phyloP scores from a whole-genome alignment of 352 stramenopile genomes.

The Globisporangium recalcitrans region DNA sequence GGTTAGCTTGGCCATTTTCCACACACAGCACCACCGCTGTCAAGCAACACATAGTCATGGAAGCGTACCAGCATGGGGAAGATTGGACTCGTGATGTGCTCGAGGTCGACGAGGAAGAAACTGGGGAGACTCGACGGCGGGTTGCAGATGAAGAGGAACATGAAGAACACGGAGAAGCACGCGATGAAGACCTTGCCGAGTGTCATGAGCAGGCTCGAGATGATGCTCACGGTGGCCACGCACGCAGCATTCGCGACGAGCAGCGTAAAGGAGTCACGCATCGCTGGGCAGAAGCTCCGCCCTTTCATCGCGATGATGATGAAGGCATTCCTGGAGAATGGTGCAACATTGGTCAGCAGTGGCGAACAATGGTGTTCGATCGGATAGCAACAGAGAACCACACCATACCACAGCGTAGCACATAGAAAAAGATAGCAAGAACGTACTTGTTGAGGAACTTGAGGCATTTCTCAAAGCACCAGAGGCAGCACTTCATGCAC shows the following conservation, averaged over 20 bases:
- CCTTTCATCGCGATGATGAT: constrained; percentile 89
- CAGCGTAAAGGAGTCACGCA: constrained; percentile 94
- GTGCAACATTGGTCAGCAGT: neutral
- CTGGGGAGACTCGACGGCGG: constrained; percentile 45
- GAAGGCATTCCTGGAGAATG: constrained; percentile 63
- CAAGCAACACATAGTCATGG: neutral
- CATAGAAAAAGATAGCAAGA: neutral
- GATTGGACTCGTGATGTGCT: constrained; percentile 62
- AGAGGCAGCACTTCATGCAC: constrained; percentile 87
- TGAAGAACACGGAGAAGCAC: constrained; percentile 60
- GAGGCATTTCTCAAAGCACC: constrained; percentile 87
- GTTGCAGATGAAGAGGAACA: constrained; percentile 77
- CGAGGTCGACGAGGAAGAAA: constrained; percentile 73
- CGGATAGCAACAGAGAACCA: too few relatives aligned
- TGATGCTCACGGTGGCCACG: constrained; percentile 82
- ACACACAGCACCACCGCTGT: neutral
- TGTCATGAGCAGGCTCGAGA: constrained; percentile 80
- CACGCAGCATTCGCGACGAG: constrained; percentile 93
- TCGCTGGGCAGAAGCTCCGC: constrained; percentile 78
- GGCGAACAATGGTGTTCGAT: neutral
- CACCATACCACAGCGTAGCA: too few relatives aligned
- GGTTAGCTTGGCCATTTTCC: neutral
- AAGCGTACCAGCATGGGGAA: constrained; percentile 65
- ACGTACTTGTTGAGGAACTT: constrained; percentile 84
- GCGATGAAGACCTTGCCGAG: constrained; percentile 89